Evolutionary conservation across 768 basidiomycete species (phyloP).

Genomic region (Daedaleopsis sinensis): DNA sequence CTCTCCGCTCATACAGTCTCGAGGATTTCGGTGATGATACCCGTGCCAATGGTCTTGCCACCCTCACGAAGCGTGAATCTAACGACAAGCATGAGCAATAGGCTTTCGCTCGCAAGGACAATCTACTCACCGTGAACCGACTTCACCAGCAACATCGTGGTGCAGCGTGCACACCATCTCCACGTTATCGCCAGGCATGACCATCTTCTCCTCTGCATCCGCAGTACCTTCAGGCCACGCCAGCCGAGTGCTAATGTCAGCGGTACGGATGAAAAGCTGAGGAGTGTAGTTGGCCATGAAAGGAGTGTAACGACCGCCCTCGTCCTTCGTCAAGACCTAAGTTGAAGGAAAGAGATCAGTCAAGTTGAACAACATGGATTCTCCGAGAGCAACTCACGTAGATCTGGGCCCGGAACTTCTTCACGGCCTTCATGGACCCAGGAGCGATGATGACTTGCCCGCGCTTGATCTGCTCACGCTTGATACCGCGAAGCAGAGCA

Average conservation of each 20-base stretch:
- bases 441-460: constrained; percentile 91
- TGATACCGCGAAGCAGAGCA: constrained; percentile 92
- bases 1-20: constrained; percentile 37
- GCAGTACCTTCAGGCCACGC: constrained; percentile 86
- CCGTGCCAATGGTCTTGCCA: constrained; percentile 94
- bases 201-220: constrained; percentile 88
- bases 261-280: constrained; percentile 94
- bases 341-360: no score
- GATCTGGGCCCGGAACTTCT: constrained; percentile 92
- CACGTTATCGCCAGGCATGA: constrained; percentile 98
- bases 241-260: constrained; percentile 85
- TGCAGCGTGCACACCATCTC: constrained; percentile 86
- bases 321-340: constrained; percentile 85
- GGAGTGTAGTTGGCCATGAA: constrained; percentile 96
- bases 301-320: constrained; percentile 84
- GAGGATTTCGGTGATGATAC: constrained; percentile 87
- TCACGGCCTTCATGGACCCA: constrained; percentile 90
- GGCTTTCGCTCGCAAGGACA: neutral
- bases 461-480: constrained; percentile 93
- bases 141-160: constrained; percentile 87
- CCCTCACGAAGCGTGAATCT: constrained; percentile 93
- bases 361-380: neutral
- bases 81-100: neutral
- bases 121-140: constrained; percentile 66
- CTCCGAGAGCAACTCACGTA: constrained; percentile 54